Conservation (phyloP, 306 rosid genomes). For the Myrica gale region DNA sequence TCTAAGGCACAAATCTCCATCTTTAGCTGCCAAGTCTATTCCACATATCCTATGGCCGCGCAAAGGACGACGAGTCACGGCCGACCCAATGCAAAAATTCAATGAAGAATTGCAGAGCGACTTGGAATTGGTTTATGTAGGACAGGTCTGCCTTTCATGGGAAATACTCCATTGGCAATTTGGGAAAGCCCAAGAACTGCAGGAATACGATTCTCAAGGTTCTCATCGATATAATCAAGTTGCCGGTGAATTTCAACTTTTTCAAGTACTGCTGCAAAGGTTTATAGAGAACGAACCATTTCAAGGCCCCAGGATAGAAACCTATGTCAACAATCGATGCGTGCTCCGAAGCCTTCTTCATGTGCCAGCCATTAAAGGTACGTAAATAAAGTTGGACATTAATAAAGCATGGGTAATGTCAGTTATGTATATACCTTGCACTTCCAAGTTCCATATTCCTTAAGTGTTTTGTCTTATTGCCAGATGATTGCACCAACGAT, state of each 20-base stretch:
- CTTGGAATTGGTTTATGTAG: slow-evolving; percentile 84
- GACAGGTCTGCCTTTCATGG: slow-evolving; percentile 95
- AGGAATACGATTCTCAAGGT: slow-evolving; percentile 41
- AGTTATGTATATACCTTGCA: not conserved
- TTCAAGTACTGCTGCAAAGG: slow-evolving; percentile 73
- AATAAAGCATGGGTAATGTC: not conserved
- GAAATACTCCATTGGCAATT: slow-evolving; percentile 89
- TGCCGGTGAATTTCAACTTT: slow-evolving; percentile 79
- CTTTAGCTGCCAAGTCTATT: slow-evolving; percentile 41
- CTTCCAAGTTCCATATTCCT: not conserved
- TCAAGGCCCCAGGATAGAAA: slow-evolving; percentile 76
- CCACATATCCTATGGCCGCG: slow-evolving; percentile 54
- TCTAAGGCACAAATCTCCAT: slow-evolving; percentile 40
- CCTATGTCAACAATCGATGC: slow-evolving; percentile 67
- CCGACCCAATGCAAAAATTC: slow-evolving; percentile 50
- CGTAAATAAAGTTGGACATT: slow-evolving; percentile 9
- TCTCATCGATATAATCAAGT: slow-evolving; percentile 48
- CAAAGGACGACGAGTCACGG: slow-evolving; percentile 38
- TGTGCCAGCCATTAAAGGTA: slow-evolving; percentile 74
- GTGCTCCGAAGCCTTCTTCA: slow-evolving; percentile 67
- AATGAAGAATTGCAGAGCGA: slow-evolving; percentile 63
- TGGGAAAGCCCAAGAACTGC: slow-evolving; percentile 56
- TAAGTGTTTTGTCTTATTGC: not conserved
- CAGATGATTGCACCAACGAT: slow-evolving; percentile 57
- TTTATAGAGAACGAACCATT: slow-evolving; percentile 77